These are phyloP conservation scores for Serendipita sp. DNA, from an alignment of 1,284 basidiomycete species.

Conservation along the genomic window DNA sequence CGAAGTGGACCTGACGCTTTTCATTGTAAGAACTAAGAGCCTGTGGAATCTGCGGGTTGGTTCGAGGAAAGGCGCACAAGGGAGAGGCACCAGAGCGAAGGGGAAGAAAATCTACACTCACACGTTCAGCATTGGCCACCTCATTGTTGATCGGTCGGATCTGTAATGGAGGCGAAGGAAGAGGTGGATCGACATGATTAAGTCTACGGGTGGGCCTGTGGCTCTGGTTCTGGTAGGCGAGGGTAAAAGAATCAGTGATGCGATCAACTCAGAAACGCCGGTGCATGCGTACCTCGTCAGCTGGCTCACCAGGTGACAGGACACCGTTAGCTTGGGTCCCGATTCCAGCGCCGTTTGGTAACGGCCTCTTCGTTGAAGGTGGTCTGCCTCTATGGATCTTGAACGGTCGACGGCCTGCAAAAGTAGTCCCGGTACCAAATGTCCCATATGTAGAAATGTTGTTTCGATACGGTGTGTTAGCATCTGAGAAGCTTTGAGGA, in stretches of 20 bases:
- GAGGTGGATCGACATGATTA: neutral
- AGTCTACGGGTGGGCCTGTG: neutral
- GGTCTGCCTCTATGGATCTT: slow-evolving; percentile 1
- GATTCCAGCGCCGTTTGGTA: neutral
- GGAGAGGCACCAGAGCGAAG: neutral
- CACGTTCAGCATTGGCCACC: neutral
- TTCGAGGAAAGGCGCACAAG: neutral
- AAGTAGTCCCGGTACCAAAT: neutral
- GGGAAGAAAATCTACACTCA: neutral
- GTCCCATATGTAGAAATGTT: too few species aligned
- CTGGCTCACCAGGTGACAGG: neutral
- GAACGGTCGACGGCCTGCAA: neutral
- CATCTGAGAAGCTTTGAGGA: too few species aligned
- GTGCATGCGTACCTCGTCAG: neutral
- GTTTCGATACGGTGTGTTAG: too few species aligned
- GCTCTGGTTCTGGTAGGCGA: neutral
- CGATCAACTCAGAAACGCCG: too few species aligned
- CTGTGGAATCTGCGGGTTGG: too few species aligned
- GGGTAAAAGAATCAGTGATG: neutral
- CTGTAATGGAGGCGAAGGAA: neutral
- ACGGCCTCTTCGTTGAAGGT: neutral
- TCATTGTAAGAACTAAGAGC: neutral
- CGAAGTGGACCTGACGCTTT: slow-evolving; percentile 4
- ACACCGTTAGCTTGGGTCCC: slow-evolving; percentile 1
- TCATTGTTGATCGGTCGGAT: neutral